Base-by-base conservation (phyloP, 2,329 filamentous ascomycete genomes). In the Pezicula radicicola region DNA sequence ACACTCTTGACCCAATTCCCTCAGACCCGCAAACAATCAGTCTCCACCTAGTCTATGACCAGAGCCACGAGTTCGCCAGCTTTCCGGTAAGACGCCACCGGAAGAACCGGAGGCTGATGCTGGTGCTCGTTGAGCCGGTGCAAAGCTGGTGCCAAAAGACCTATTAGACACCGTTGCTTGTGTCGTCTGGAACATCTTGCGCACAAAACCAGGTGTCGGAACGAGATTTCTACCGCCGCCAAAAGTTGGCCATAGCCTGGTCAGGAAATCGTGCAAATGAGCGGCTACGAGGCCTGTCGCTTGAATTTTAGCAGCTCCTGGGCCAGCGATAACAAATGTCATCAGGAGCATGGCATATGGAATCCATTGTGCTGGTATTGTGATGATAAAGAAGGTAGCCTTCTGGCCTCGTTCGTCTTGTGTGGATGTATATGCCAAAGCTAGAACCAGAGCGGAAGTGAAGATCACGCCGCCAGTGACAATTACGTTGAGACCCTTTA, bases 181-280 rank as follows among this genome's bases (percentile, higher is more conserved):
- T 49, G 54, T 63, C 3, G 71, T 78, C 53, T 76, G 73, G 53
- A 93, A 87, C 60, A 88, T 79, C 50, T 79, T 78, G 53, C 82
- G 84, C 52, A 97, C 71, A 59, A 91, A 84, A 6, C 69, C 68
- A 2, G 94, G 94, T 0, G 91, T 94, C 13, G 78, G 75, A 35
- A 97, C 76, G 46, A 87, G 78, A 65, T 92, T 96, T 48, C 75
- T 77, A 0, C 94, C 94, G 51, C 89, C 89, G 30, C 91, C 93
- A 66, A 94, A 94, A 50, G 89, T 84, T 5, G 94, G 94, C 77
- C 91, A 97, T 40, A 97, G 79, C 46, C 89, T 82, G 2, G 89
- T 91, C 46, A 97, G 70, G 66, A 97, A 99, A 67, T 97, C 89
- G 70, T 91, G 96, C 18, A 94, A 65, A 68, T 99, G 94, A 4